Evolutionary conservation across 352 stramenopile genomes (phyloP).

Genomic region (Globisporangium emineosum): DNA sequence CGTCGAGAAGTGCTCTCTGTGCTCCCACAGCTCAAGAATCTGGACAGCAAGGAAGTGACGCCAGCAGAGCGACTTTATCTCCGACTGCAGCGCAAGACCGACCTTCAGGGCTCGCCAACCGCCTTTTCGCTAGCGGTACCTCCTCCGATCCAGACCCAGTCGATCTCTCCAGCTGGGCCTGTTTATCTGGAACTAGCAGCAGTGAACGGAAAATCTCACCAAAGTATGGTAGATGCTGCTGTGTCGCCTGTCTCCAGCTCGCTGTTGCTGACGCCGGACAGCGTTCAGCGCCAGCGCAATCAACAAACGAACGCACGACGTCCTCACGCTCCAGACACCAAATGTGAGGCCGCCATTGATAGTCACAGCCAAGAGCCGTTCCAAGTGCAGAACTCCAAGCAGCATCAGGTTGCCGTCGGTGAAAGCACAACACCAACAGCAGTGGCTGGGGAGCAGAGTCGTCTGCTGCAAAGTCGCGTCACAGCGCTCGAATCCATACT

Average conservation of each 20-base stretch:
- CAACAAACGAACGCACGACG: not conserved
- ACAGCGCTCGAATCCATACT: conserved; percentile 55
- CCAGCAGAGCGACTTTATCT: conserved; percentile 48
- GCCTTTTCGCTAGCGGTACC: conserved; percentile 3
- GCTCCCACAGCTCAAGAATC: conserved; percentile 47
- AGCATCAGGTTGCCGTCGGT: not conserved
- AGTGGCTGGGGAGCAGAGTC: conserved; percentile 2
- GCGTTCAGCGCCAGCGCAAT: not conserved
- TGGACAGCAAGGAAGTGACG: conserved; percentile 45
- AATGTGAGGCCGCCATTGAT: not conserved
- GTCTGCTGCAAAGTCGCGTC: conserved; percentile 44
- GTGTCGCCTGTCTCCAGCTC: conserved; percentile 15
- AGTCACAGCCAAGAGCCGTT: not conserved
- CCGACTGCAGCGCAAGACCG: conserved; percentile 45
- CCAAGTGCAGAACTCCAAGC: not conserved
- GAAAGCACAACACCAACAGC: not conserved
- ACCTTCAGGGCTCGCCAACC: conserved; percentile 14
- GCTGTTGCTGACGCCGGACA: conserved; percentile 14
- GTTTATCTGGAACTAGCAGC: not conserved
- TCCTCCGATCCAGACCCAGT: conserved; percentile 1
- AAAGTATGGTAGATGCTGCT: not conserved
- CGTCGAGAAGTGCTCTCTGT: conserved; percentile 49
- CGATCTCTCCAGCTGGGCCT: not conserved
- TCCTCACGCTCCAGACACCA: not conserved
- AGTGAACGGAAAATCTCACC: not conserved